A percentile compares a stretch with the other conserved stretches of the same genome.
Conservation (phyloP, 805 yeast species). For the Ogataea pignaliae region DNA sequence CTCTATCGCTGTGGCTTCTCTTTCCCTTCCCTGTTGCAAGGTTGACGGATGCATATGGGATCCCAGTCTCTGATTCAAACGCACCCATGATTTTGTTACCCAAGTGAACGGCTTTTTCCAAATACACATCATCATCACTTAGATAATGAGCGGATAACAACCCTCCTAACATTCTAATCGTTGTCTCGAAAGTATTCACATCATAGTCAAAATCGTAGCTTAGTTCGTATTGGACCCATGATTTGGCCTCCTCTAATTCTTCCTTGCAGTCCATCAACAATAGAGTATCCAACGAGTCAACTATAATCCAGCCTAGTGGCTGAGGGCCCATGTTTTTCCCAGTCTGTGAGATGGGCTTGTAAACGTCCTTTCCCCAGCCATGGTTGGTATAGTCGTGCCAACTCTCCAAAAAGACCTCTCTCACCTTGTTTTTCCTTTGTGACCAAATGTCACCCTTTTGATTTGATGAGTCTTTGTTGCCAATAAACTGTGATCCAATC, state of each 20-base stretch:
- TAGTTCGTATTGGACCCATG: conserved; percentile 72
- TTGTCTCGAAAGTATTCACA: conserved; percentile 88
- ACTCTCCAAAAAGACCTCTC: conserved; percentile 62
- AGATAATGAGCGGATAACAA: conserved; percentile 77
- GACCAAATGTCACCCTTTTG: conserved; percentile 36
- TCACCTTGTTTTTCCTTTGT: conserved; percentile 52
- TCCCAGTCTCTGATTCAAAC: conserved; percentile 59
- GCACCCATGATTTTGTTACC: conserved; percentile 73
- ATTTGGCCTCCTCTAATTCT: conserved; percentile 58
- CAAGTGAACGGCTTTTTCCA: conserved; percentile 74
- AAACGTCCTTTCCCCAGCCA: conserved; percentile 85
- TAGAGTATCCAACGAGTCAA: conserved; percentile 81
- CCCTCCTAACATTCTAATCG: conserved; percentile 92
- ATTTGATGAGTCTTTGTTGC: conserved; percentile 5
- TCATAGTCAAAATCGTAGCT: conserved; percentile 66
- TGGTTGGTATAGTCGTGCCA: conserved; percentile 72
- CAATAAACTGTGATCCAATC: conserved; percentile 17
- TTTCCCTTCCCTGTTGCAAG: conserved; percentile 58
- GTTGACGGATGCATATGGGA: conserved; percentile 80
- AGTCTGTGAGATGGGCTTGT: conserved; percentile 56
- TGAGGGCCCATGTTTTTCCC: conserved; percentile 72
- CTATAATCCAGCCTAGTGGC: conserved; percentile 92
- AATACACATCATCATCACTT: conserved; percentile 61
- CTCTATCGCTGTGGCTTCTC: conserved; percentile 58
- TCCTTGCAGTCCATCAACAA: conserved; percentile 66